These are phyloP conservation scores for Kuraishia molischiana DNA, from an alignment of 805 yeast genomes.

Conservation along the genomic window DNA sequence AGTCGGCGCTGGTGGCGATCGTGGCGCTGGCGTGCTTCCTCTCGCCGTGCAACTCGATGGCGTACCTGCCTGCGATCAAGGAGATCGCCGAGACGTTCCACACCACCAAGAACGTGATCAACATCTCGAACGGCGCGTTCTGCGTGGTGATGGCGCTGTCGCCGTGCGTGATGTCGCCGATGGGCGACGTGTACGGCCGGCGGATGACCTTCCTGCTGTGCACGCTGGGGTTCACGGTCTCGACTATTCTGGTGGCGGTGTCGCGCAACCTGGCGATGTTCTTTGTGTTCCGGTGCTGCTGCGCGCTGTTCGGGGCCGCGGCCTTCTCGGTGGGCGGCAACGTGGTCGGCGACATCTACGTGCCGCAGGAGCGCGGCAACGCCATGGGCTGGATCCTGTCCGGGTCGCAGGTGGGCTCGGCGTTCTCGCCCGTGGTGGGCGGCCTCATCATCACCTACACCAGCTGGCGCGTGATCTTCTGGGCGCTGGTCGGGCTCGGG, in stretches of 20 bases:
- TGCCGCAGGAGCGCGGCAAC: slow-evolving; percentile 39
- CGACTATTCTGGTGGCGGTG: slow-evolving; percentile 28
- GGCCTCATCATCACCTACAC: slow-evolving; percentile 41
- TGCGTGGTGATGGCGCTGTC: slow-evolving; percentile 42
- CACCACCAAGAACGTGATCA: slow-evolving; percentile 37
- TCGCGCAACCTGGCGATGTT: slow-evolving; percentile 46
- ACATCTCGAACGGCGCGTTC: slow-evolving; percentile 39
- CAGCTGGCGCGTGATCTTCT: slow-evolving; percentile 44
- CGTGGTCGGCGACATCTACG: slow-evolving; percentile 39
- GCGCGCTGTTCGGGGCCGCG: slow-evolving; percentile 47
- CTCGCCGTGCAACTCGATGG: neutral
- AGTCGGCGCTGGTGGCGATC: slow-evolving; percentile 23
- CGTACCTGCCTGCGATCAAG: slow-evolving; percentile 39
- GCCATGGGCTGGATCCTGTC: slow-evolving; percentile 38
- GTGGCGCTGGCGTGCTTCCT: slow-evolving; percentile 21
- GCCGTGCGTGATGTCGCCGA: slow-evolving; percentile 39
- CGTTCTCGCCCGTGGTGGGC: slow-evolving; percentile 42
- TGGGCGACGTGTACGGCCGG: slow-evolving; percentile 45
- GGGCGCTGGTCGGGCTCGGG: slow-evolving; percentile 34
- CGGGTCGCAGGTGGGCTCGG: slow-evolving; percentile 47
- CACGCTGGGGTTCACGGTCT: slow-evolving; percentile 5
- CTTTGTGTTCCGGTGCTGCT: slow-evolving; percentile 35
- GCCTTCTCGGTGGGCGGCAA: slow-evolving; percentile 45
- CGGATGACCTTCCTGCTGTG: slow-evolving; percentile 27
- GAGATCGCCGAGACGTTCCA: slow-evolving; percentile 34